Conservation (phyloP, 2,329 filamentous ascomycete genomes). For the Aspergillus alliaceus region DNA sequence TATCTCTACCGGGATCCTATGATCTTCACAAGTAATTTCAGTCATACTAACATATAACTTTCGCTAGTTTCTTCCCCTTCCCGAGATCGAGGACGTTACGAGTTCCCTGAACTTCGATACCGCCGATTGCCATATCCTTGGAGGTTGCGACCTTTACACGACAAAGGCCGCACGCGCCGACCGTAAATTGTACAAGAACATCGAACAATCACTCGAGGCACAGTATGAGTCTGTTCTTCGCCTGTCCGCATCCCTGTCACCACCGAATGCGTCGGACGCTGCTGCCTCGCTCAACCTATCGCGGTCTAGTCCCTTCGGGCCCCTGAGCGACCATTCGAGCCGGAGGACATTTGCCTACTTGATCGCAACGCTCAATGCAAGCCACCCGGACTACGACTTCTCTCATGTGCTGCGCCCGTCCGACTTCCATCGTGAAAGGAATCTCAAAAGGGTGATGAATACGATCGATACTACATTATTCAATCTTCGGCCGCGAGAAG, state of each 20-base stretch:
- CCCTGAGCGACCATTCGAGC: constrained; percentile 81
- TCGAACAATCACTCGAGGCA: constrained; percentile 85
- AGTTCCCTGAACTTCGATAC: constrained; percentile 95
- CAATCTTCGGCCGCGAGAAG: constrained; percentile 71
- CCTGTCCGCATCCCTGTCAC: constrained; percentile 82
- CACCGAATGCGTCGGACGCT: constrained; percentile 72
- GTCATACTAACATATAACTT: constrained; percentile 14
- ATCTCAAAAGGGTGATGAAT: constrained; percentile 77
- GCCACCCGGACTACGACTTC: constrained; percentile 96
- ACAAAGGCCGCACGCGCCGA: constrained; percentile 94
- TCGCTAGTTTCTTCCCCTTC: constrained; percentile 81
- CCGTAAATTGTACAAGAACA: constrained; percentile 96
- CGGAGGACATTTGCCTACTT: constrained; percentile 92
- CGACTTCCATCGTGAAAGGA: constrained; percentile 85
- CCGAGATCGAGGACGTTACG: constrained; percentile 87
- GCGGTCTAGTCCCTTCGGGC: constrained; percentile 87
- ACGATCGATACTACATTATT: constrained; percentile 84
- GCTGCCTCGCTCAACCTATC: constrained; percentile 70
- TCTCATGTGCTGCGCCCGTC: constrained; percentile 84
- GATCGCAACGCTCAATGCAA: constrained; percentile 94
- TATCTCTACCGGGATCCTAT: not conserved
- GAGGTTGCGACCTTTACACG: constrained; percentile 94
- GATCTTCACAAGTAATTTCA: too few species aligned
- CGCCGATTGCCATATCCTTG: constrained; percentile 85
- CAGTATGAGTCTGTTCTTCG: constrained; percentile 87